Percentiles rank a stretch among this genome's conserved stretches.
Conservation (phyloP, 2,329 filamentous ascomycete species). For the Eutypa lata region DNA sequence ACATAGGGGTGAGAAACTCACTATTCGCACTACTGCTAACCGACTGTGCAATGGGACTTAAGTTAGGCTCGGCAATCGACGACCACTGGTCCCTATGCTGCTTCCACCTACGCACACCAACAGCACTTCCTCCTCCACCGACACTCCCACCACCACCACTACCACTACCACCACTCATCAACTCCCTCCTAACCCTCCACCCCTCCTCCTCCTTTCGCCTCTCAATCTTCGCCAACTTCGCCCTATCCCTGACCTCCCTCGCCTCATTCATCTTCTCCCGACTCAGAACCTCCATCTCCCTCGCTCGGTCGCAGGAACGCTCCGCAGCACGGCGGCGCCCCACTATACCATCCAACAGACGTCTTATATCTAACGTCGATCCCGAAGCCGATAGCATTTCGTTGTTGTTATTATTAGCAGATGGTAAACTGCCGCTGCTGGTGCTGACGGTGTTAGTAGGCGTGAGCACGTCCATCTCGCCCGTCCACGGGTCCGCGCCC, state of each 20-base stretch:
- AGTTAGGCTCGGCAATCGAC: conserved; percentile 44
- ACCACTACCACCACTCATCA: conserved; percentile 22
- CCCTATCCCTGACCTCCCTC: conserved; percentile 37
- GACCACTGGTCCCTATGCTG: conserved; percentile 48
- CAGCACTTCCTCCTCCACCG: neutral
- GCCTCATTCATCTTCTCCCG: conserved; percentile 37
- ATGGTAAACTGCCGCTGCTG: conserved; percentile 17
- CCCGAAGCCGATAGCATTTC: conserved; percentile 24
- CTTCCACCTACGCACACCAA: conserved; percentile 37
- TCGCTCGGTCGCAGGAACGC: conserved; percentile 34
- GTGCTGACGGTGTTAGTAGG: conserved; percentile 43
- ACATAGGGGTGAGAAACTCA: conserved; percentile 5
- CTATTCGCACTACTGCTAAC: conserved; percentile 20
- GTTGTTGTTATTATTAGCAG: no score
- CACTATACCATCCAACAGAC: conserved; percentile 29
- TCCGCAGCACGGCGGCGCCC: conserved; percentile 32
- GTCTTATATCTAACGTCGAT: conserved; percentile 25
- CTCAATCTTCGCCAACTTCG: conserved; percentile 42
- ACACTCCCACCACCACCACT: neutral
- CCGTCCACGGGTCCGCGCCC: conserved; percentile 55
- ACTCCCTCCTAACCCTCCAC: conserved; percentile 19
- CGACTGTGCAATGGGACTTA: conserved; percentile 49
- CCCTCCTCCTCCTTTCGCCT: conserved; percentile 29
- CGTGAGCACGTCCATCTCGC: conserved; percentile 49
- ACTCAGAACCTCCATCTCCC: conserved; percentile 36